These are phyloP conservation scores for Citrus australasica DNA, from an alignment of 345 rosid genomes.

Conservation along the genomic window DNA sequence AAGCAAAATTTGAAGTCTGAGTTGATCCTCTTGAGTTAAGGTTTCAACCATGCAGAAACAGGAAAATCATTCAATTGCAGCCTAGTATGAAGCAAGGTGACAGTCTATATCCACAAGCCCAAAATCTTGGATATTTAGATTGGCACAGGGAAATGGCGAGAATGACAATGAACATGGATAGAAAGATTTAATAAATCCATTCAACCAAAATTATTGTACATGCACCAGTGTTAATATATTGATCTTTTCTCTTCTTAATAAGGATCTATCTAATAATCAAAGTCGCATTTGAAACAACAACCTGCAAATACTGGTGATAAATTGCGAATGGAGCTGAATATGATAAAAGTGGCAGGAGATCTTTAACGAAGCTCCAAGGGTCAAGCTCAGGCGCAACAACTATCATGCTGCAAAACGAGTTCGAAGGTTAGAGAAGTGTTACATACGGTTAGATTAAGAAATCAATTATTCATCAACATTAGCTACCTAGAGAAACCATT, in stretches of 20 bases:
- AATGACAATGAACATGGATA: background rate
- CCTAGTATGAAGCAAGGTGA: no score
- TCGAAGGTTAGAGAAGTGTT: background rate
- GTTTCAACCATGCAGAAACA: background rate
- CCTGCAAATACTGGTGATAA: conserved; percentile 94
- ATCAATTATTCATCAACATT: conserved; percentile 4
- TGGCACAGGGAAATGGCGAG: background rate
- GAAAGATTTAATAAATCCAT: background rate
- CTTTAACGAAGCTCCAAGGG: conserved; percentile 65
- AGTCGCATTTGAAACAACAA: conserved; percentile 6
- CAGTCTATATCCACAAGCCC: background rate
- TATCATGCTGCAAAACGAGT: conserved; percentile 54
- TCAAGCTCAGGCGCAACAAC: conserved; percentile 87
- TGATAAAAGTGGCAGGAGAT: conserved; percentile 67
- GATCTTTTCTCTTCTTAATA: background rate
- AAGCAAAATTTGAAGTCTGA: background rate
- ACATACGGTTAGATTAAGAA: background rate
- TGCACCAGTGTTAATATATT: background rate
- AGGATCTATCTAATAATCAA: background rate
- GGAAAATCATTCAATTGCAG: background rate
- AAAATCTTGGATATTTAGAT: background rate
- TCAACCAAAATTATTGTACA: background rate
- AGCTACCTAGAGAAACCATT: conserved; percentile 86
- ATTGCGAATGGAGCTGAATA: conserved; percentile 90
- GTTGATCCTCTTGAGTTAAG: background rate